A percentile compares a stretch with the other conserved stretches of the same genome.
phyloP scores from a whole-genome alignment of 768 basidiomycete genomes.

The Boletus reticuloceps region DNA sequence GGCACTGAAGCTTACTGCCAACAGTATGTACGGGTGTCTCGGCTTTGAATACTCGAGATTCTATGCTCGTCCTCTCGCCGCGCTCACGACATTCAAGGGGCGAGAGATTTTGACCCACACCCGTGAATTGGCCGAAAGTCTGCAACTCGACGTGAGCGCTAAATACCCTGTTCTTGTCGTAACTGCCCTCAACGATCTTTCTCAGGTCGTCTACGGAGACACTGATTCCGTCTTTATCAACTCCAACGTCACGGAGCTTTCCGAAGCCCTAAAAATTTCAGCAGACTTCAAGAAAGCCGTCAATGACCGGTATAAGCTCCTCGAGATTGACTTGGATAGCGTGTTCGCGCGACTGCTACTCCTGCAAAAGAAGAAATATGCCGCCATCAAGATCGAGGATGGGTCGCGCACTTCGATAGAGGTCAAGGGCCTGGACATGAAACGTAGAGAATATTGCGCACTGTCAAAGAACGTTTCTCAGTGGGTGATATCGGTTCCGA shows the following conservation, averaged over 20 bases:
- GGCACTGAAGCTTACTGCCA: conserved; percentile 96
- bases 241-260: conserved; percentile 85
- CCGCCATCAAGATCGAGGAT: conserved; percentile 92
- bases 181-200: neutral
- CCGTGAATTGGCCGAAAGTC: conserved; percentile 84
- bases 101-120: conserved; percentile 96
- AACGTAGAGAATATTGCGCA: conserved; percentile 90
- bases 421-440: conserved; percentile 98
- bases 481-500: conserved; percentile 45
- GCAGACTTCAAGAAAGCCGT: conserved; percentile 92
- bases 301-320: conserved; percentile 91
- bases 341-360: conserved; percentile 91
- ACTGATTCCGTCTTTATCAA: conserved; percentile 99
- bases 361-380: conserved; percentile 99
- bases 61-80: conserved; percentile 95
- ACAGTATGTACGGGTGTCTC: conserved; percentile 99
- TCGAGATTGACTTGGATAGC: conserved; percentile 95
- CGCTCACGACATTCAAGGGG: conserved; percentile 96
- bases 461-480: conserved; percentile 91
- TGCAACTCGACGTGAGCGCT: conserved; percentile 80
- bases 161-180: neutral
- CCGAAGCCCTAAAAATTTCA: conserved; percentile 89
- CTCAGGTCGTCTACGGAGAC: conserved; percentile 95
- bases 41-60: conserved; percentile 97
- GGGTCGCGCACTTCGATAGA: conserved; percentile 75